Evolutionary conservation across 2,329 filamentous ascomycete species (phyloP), one percentile per base, ranked within the genome.

Genomic region (Pezicula radicicola): DNA sequence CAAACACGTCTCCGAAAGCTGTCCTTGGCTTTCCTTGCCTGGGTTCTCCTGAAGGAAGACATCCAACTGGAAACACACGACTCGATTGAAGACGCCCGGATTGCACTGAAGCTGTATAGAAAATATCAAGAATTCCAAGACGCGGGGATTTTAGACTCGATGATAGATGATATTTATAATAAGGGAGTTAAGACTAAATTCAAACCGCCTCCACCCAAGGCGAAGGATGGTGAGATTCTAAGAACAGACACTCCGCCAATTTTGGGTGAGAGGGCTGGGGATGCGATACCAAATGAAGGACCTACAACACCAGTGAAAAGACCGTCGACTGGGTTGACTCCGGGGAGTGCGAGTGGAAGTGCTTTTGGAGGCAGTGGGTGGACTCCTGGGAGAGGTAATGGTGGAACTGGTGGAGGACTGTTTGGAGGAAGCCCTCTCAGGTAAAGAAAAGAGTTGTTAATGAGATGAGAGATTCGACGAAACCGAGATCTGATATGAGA

Each of bases 51-150:
- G 40, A 91, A 91, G 63, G 91, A 97, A 70, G 91, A 93, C 64
- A 97, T 99, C 55, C 95, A 99, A 70, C 80, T 90, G 64, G 88
- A 91, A 59, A 91, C 86, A 6, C 95, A 99, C 70, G 94, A 99
- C 70, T 93, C 88, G 10, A 95, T 99, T 60, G 94, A 97, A 70
- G 94, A 99, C 68, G 92, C 94, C 1, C 81, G 88, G 25, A 97
- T 93, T 39, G 94, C 95, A 0, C 77, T 97, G 39, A 89, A 91
- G 66, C 76, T 99, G 8, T 99, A 87, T 64, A 81, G 88, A 42
- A 97, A 96, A 68, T 97, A 91, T 69, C 79, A 90, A 57, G 92
- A 97, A 71, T 97, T 89, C 63, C 77, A 87, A 48, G 91, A 95
- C 60, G 91, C 90, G 0, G 93, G 92, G 0, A 84, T 96, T 4